A percentile compares a stretch with the other conserved stretches of the same genome.
These are phyloP conservation scores for Hemisphaericaspora lyxosophila DNA, from an alignment of 1,139 yeast genomes.

Conservation along the genomic window DNA sequence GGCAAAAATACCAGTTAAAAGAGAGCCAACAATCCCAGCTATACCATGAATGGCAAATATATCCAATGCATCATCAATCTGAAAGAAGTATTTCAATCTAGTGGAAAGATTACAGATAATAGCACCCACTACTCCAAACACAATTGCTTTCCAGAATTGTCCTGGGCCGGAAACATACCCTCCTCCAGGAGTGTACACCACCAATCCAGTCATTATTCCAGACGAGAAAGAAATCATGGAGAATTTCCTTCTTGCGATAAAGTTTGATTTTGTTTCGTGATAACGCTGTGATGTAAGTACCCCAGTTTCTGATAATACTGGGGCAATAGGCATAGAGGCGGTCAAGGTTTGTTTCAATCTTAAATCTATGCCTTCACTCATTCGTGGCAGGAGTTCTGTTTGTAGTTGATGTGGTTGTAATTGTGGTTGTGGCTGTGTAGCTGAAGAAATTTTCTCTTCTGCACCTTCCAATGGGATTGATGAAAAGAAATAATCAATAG, in stretches of 20 bases:
- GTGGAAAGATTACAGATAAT: constrained; percentile 39
- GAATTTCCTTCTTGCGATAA: constrained; percentile 26
- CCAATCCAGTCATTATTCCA: constrained; percentile 46
- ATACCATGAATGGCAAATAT: constrained; percentile 49
- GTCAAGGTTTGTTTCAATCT: constrained; percentile 1
- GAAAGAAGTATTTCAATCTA: constrained; percentile 38
- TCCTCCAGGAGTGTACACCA: constrained; percentile 48
- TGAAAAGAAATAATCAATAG: constrained; percentile 42
- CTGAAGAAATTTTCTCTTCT: neutral
- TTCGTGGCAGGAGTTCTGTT: neutral
- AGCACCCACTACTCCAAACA: constrained; percentile 43
- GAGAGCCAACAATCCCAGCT: constrained; percentile 44
- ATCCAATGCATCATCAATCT: constrained; percentile 47
- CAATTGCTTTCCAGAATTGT: constrained; percentile 44
- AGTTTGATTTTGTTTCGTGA: constrained; percentile 22
- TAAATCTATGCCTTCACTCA: neutral
- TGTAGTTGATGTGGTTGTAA: neutral
- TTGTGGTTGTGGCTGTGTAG: neutral
- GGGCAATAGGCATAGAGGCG: constrained; percentile 1
- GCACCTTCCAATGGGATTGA: constrained; percentile 37
- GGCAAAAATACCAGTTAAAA: constrained; percentile 46
- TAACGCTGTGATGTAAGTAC: constrained; percentile 19
- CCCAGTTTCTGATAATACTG: constrained; percentile 20
- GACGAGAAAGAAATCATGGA: constrained; percentile 45
- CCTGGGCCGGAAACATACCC: constrained; percentile 39